A percentile compares a stretch with the other conserved stretches of the same genome.
Evolutionary conservation across 805 yeast genomes (phyloP).

Genomic region (Starmera amethionina): DNA sequence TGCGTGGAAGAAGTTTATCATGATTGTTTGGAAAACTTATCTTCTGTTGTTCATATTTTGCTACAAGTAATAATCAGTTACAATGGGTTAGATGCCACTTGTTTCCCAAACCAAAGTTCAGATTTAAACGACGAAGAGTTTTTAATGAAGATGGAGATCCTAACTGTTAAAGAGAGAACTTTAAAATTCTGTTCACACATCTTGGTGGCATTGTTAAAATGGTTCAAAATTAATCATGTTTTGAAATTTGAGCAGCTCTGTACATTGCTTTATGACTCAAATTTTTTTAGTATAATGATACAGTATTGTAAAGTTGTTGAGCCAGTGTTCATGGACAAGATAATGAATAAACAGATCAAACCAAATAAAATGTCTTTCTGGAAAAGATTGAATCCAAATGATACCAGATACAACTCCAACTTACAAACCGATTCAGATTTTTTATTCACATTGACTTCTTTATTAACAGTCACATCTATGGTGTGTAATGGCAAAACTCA

Average conservation of each 20-base stretch:
- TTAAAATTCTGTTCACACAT: constrained; percentile 50
- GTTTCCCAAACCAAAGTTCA: neutral
- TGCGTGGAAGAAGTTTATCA: constrained; percentile 55
- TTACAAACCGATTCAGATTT: constrained; percentile 26
- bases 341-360: constrained; percentile 16
- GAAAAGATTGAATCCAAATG: neutral
- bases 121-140: constrained; percentile 2
- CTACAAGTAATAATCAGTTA: constrained; percentile 46
- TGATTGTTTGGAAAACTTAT: constrained; percentile 41
- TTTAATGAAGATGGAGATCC: constrained; percentile 34
- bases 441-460: constrained; percentile 37
- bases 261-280: constrained; percentile 65
- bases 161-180: constrained; percentile 52
- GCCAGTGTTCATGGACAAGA: constrained; percentile 19
- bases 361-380: constrained; percentile 17
- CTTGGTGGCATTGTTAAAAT: constrained; percentile 43
- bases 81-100: constrained; percentile 8
- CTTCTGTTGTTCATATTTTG: constrained; percentile 55
- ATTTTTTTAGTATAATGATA: constrained; percentile 26
- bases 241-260: constrained; percentile 70
- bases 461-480: constrained; percentile 47
- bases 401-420: neutral
- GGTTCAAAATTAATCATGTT: constrained; percentile 76
- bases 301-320: constrained; percentile 11
- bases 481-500: constrained; percentile 63